Base-by-base conservation (phyloP, 495 filamentous ascomycete species). In the Podospora pseudopauciseta region DNA sequence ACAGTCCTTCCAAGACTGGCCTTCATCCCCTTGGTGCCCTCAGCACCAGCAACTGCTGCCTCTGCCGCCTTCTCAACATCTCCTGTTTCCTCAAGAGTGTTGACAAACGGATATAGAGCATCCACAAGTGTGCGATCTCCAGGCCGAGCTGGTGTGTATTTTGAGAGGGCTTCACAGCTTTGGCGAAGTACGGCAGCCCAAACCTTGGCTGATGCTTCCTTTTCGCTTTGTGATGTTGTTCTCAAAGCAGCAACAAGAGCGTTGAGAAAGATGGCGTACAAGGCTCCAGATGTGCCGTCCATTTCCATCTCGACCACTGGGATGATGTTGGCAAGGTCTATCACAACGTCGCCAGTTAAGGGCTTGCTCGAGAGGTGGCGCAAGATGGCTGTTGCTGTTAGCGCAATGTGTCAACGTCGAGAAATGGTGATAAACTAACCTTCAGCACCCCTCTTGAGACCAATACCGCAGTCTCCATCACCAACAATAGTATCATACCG, bases 241-340 rank as follows among this genome's bases (percentile, higher is more conserved):
- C 89, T 88, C 16, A 99, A 82, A 1, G 89, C 88, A 68, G 90
- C 87, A 20, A 91, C 89, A 1, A 99, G 88, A 0, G 94, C 88
- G 76, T 97, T 97, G 64, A 99, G 84, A 84, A 97, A 99, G 71
- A 99, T 99, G 53, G 93, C 91, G 77, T 96, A 97, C 30, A 99
- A 83, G 5, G 96, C 95, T 2, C 95, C 95, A 0, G 93, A 97
- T 13, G 95, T 99, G 61, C 95, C 95, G 75, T 97, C 95, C 95
- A 99, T 99, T 56, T 82, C 87, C 55, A 79, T 88, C 76, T 99
- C 95, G n/a, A 98, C 88, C 4, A 93, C 86, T 7, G 85, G 85
- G n/a, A 91, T 89, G 65, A 99, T 91, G 68, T 84, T 86, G 64
- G 88, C 84, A 18, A 98, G 80, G 28, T 92, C 89, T 34, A 88